Percentiles rank a stretch among this genome's conserved stretches.
phyloP scores from a whole-genome alignment of 2,329 filamentous ascomycete species.

The Aureobasidium pullulans region DNA sequence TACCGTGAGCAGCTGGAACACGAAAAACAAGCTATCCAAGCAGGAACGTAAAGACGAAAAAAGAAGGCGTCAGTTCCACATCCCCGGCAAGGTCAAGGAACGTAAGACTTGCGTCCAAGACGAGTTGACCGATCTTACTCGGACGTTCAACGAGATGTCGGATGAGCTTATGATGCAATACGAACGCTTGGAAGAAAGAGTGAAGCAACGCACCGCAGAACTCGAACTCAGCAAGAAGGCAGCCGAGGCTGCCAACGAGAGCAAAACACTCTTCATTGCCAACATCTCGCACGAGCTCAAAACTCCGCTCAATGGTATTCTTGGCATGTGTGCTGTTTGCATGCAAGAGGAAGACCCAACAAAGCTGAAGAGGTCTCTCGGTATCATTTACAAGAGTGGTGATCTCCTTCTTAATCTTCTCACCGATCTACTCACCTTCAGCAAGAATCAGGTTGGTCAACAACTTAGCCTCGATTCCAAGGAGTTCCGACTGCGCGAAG shows the following conservation, averaged over 20 bases:
- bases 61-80: conserved; percentile 60
- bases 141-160: conserved; percentile 88
- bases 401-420: conserved; percentile 79
- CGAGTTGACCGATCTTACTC: conserved; percentile 74
- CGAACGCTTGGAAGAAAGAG: conserved; percentile 72
- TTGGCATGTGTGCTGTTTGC: conserved; percentile 88
- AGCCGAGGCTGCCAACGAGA: conserved; percentile 90
- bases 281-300: conserved; percentile 86
- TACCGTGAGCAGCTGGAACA: conserved; percentile 26
- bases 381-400: conserved; percentile 81
- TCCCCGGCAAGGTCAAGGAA: conserved; percentile 74
- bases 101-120: conserved; percentile 71
- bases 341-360: conserved; percentile 81
- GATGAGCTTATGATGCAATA: conserved; percentile 86
- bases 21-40: conserved; percentile 23
- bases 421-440: conserved; percentile 85
- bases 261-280: conserved; percentile 94
- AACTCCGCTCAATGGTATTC: conserved; percentile 88
- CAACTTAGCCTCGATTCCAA: conserved; percentile 73
- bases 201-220: conserved; percentile 73
- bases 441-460: conserved; percentile 89
- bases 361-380: conserved; percentile 73
- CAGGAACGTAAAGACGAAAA: conserved; percentile 32
- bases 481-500: conserved; percentile 77
- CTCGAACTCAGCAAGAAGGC: conserved; percentile 85